Base-by-base conservation (phyloP, 176 grass and related monocot genomes). In the Phoenix roebelenii region DNA sequence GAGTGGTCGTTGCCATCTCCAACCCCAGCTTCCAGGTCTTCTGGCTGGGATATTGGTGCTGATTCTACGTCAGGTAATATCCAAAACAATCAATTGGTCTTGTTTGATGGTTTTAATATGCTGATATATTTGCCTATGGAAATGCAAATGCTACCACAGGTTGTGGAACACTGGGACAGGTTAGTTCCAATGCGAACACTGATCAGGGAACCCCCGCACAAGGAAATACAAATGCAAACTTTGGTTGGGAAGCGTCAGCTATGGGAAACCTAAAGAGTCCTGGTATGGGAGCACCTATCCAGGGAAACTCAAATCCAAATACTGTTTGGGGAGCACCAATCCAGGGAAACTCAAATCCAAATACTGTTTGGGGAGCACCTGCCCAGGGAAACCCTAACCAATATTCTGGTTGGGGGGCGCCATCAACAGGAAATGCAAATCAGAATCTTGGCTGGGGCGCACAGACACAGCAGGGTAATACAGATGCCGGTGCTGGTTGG, bases 1-100 rank as follows among this genome's bases (percentile, higher is more conserved):
- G 86, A 85, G 68, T 92, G 74, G 87, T 72, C 83, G 1, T 82
- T 88, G 74, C 71, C 81, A 65, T 97, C 84, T 69, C 76, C 87
- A 53, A 88, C 81, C 39, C 93, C 83, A 57, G 70, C 71, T 65
- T 28, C 70, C 44, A 81, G 81, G 57, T 52, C 59, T 80, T 90
- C 58, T 50, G 58, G 52, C 52, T 23, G 67, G 72, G 58, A 63
- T 15, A 15, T 28, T 65, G 23, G 22, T 70, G 48, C 24, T 25
- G 51, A 56, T 68, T 75, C 79, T 56, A 58, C 83, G 24, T 72
- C 84, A 80, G 84, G 81, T 80, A 74, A 49, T 4, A 66, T 54
- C 60, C 52, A 7, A 63, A 78, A 22, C 50, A 54, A 55, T 55
- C 1, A 24, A 57, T 23, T 50, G 35, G 24, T 54, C 6, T 55